Evolutionary conservation across 768 basidiomycete genomes (phyloP).

Genomic region (Hericium rajendrae): DNA sequence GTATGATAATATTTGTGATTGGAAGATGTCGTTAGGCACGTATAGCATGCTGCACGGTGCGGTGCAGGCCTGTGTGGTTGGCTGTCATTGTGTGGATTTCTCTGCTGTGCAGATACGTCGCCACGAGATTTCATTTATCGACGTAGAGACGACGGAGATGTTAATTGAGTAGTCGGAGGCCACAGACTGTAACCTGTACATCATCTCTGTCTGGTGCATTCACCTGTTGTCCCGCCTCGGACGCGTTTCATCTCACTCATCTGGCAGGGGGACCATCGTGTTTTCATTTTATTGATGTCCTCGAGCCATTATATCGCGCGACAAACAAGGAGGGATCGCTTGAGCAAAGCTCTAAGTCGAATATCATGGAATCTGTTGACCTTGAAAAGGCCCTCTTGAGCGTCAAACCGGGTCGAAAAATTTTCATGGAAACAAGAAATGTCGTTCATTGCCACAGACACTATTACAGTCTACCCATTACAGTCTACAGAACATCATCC

Average conservation of each 20-base stretch:
- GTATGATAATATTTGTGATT: conserved; percentile 19
- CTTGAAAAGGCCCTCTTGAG: no score
- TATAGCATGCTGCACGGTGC: neutral
- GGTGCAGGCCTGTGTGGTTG: no score
- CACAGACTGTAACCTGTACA: no score
- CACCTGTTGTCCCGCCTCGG: no score
- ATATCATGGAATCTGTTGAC: neutral
- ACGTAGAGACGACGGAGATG: neutral
- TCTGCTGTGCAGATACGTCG: neutral
- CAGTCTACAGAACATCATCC: neutral
- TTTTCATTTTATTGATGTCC: neutral
- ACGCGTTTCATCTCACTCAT: neutral
- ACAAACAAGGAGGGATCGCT: neutral
- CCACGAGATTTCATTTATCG: neutral
- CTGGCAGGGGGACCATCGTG: neutral
- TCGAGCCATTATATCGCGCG: neutral
- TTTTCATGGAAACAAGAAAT: neutral
- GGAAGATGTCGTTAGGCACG: neutral
- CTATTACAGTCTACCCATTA: neutral
- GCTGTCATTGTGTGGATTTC: neutral
- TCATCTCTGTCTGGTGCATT: no score
- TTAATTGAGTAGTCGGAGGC: neutral
- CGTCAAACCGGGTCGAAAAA: neutral
- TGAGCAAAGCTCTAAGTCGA: neutral
- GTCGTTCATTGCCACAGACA: neutral